phyloP scores from a whole-genome alignment of 257 asterid species.

The Gentiana dahurica region DNA sequence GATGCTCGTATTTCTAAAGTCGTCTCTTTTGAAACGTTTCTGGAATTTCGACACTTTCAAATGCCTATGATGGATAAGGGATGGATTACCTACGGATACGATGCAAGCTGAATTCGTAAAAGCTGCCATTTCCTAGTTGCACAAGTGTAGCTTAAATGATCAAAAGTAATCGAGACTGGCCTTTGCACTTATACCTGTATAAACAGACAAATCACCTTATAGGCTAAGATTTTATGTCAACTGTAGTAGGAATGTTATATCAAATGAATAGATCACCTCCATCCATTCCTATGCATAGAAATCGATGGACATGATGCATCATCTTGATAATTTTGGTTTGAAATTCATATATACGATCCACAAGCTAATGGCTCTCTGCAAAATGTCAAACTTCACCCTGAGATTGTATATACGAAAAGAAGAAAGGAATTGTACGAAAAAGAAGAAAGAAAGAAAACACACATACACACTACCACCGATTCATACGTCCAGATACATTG shows the following conservation, averaged over 20 bases:
- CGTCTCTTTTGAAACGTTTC: constrained; percentile 14
- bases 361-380: too few relatives aligned
- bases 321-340: too few relatives aligned
- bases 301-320: too few relatives aligned
- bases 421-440: too few relatives aligned
- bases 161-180: not conserved
- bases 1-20: constrained; percentile 4
- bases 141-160: constrained; percentile 14
- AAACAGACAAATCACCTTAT: constrained; percentile 2
- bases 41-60: constrained; percentile 23
- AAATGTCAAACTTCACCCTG: too few relatives aligned
- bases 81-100: constrained; percentile 20
- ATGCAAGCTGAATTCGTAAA: constrained; percentile 28
- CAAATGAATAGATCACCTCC: too few relatives aligned
- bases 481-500: too few relatives aligned
- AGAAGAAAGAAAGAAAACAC: too few relatives aligned
- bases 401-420: too few relatives aligned
- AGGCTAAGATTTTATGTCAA: not conserved
- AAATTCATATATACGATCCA: too few relatives aligned
- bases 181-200: constrained; percentile 29
- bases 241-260: not conserved
- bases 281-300: too few relatives aligned
- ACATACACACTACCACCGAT: too few relatives aligned
- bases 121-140: constrained; percentile 35
- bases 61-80: constrained; percentile 20